These are phyloP conservation scores for Pestalotiopsis sp. DNA, from an alignment of 2,329 filamentous ascomycete genomes.

Conservation along the genomic window DNA sequence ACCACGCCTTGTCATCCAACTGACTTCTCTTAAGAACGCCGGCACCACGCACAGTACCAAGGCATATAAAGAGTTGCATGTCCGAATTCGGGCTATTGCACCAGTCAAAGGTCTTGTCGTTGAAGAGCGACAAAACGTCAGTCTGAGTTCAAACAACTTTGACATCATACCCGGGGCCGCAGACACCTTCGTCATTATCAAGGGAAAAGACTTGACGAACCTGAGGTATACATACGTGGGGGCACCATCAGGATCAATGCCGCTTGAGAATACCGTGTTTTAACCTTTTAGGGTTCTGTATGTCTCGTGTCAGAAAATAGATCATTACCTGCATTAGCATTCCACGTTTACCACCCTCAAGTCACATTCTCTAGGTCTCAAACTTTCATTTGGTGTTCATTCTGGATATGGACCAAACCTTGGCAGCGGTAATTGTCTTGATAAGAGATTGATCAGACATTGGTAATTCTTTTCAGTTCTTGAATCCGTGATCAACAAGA, in stretches of 20 bases:
- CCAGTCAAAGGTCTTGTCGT: conserved; percentile 63
- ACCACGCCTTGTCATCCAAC: conserved; percentile 37
- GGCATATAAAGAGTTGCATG: conserved; percentile 21
- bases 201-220: background rate
- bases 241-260: conserved; percentile 2
- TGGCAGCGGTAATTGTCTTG: background rate
- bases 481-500: too few relatives aligned
- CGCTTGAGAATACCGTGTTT: background rate
- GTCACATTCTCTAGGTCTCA: background rate
- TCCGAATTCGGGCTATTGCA: conserved; percentile 36
- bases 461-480: too few relatives aligned
- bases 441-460: background rate
- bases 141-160: conserved; percentile 59
- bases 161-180: conserved; percentile 35
- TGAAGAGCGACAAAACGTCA: conserved; percentile 47
- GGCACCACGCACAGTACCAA: too few relatives aligned
- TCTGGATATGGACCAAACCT: background rate
- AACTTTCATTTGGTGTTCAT: background rate
- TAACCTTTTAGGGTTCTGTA: background rate
- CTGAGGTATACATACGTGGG: conserved; percentile 5
- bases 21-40: conserved; percentile 27
- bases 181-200: background rate
- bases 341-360: background rate
- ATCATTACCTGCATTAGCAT: background rate
- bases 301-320: background rate